phyloP scores from a whole-genome alignment of 345 rosid genomes.

The Corymbia maculata region DNA sequence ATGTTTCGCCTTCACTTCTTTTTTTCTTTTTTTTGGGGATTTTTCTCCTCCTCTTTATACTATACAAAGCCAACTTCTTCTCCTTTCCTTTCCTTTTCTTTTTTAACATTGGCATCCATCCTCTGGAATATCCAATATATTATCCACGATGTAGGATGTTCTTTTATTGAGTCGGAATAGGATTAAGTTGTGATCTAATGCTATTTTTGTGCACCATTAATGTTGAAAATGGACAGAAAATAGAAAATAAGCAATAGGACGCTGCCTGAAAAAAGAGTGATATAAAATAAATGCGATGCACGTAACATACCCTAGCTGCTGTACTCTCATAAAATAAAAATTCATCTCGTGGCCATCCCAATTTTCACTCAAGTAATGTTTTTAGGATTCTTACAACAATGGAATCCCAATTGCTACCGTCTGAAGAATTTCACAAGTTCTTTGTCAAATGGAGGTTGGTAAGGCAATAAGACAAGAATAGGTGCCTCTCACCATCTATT shows the following conservation, averaged over 20 bases:
- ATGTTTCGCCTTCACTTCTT: background rate
- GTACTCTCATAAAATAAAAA: background rate
- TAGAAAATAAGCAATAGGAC: background rate
- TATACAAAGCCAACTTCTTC: background rate
- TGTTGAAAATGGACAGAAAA: background rate
- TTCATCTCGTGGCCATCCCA: background rate
- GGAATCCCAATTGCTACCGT: background rate
- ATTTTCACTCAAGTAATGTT: background rate
- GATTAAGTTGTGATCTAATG: background rate
- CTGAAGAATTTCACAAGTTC: background rate
- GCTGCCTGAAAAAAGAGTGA: background rate
- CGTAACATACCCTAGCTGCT: background rate
- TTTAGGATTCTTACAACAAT: background rate
- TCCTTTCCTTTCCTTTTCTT: too few relatives aligned
- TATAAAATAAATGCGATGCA: background rate
- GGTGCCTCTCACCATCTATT: background rate
- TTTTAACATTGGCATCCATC: accelerated
- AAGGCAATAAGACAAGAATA: background rate
- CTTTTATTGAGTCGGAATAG: background rate
- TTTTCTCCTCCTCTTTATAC: background rate
- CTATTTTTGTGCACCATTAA: background rate
- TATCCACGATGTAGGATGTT: accelerated
- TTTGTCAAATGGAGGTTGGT: background rate
- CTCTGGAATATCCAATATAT: accelerated
- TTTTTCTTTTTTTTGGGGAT: too few relatives aligned